Percentiles rank a stretch among this genome's conserved stretches.
Evolutionary conservation across 495 filamentous ascomycete genomes (phyloP).

Genomic region (Platismatia glauca): DNA sequence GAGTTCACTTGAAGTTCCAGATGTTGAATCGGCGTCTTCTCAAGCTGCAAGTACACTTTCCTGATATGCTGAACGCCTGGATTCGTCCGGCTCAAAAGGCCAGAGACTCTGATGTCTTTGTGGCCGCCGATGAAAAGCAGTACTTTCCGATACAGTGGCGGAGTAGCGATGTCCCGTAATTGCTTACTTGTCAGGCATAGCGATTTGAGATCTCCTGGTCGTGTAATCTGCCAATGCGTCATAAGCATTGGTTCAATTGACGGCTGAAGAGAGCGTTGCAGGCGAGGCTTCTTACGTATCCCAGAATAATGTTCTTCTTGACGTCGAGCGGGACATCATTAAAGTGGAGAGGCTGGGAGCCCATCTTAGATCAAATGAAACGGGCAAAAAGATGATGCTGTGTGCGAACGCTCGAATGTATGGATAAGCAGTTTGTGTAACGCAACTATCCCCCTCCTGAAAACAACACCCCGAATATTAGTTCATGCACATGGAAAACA

Average conservation of each 20-base stretch:
- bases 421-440: not conserved
- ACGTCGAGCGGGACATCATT: slow-evolving; percentile 6
- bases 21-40: slow-evolving; percentile 8
- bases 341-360: not conserved
- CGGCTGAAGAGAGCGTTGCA: not conserved
- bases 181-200: slow-evolving; percentile 15
- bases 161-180: slow-evolving; percentile 11
- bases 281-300: slow-evolving; percentile 5
- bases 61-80: slow-evolving; percentile 15
- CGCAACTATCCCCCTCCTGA: not conserved
- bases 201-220: slow-evolving; percentile 14
- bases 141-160: slow-evolving; percentile 12
- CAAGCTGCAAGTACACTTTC: slow-evolving; percentile 16
- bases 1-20: not conserved
- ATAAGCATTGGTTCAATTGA: not conserved
- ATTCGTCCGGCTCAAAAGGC: slow-evolving; percentile 12
- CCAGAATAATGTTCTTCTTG: slow-evolving; percentile 10
- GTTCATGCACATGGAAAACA: not conserved
- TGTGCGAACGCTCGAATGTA: not conserved
- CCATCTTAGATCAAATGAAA: not conserved
- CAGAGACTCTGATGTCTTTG: slow-evolving; percentile 14
- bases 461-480: not conserved
- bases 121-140: slow-evolving; percentile 18
- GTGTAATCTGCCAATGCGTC: not conserved
- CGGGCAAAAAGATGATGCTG: not conserved